These are phyloP conservation scores for Cyclotella baltica DNA, from an alignment of 108 stramenopile genomes.

Conservation along the genomic window DNA sequence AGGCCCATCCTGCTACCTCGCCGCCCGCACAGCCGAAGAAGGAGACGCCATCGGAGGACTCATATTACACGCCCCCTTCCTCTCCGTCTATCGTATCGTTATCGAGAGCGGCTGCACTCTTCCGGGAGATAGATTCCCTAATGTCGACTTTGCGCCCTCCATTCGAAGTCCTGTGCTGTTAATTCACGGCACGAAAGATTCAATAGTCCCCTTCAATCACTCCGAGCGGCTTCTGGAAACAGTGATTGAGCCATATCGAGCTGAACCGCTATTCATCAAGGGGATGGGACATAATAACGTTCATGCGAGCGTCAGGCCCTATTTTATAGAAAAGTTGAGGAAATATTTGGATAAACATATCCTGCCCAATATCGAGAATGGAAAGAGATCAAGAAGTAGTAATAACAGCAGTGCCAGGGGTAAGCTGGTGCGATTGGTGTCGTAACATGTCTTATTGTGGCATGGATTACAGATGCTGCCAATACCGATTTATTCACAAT, in stretches of 20 bases:
- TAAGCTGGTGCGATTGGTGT: constrained; percentile 14
- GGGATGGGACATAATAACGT: constrained; percentile 94
- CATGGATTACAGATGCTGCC: background rate
- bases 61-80: constrained; percentile 96
- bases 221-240: constrained; percentile 81
- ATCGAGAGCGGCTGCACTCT: constrained; percentile 94
- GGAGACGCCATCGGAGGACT: constrained; percentile 90
- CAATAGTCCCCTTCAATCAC: constrained; percentile 95
- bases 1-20: constrained; percentile 95
- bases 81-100: constrained; percentile 93
- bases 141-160: constrained; percentile 87
- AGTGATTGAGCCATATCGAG: constrained; percentile 63
- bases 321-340: constrained; percentile 80
- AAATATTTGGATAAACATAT: constrained; percentile 82
- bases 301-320: constrained; percentile 77
- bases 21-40: constrained; percentile 78
- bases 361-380: constrained; percentile 56
- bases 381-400: constrained; percentile 5
- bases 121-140: constrained; percentile 96
- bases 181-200: constrained; percentile 95
- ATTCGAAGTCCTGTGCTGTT: constrained; percentile 82
- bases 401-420: background rate
- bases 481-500: constrained; percentile 10
- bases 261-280: constrained; percentile 85
- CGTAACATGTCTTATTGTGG: constrained; percentile 1